Evolutionary conservation across 768 basidiomycete species (phyloP), one percentile per base, ranked within the genome.

Genomic region (Mycena rosella): DNA sequence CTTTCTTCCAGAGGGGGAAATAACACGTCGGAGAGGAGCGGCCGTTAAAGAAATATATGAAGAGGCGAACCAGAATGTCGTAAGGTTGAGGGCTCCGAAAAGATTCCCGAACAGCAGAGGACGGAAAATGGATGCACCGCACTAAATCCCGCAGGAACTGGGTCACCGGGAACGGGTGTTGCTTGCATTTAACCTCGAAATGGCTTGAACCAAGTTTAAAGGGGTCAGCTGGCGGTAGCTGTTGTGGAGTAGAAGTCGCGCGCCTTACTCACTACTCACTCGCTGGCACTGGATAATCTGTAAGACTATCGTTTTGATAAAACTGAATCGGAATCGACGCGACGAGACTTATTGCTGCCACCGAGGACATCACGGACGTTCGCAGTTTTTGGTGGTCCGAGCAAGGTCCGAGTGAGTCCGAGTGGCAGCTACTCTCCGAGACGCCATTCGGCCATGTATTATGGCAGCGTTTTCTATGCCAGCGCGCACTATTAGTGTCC

Each of bases 341-440:
- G n/a, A n/a, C n/a, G n/a, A n/a, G n/a, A n/a, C 32, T 34, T 34
- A 34, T 11, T 34, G 11, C 32, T 34, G 32, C 32, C 32, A 34
- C 32, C 32, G 10, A 57, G 22, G 22, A 27, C 20, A 26, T 55
- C 42, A 55, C 54, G 32, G 22, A 55, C 36, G 2, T 15, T 26
- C 45, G 58, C 34, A 13, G 27, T 60, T 60, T 40, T 15, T 34
- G 10, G 34, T 30, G 59, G n/a, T n/a, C n/a, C 18, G 9, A 11
- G 6, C 32, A 34, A 34, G 32, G 32, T 11, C 32, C 20, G 3
- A 20, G 24, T 60, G 45, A 11, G 32, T 11, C 32, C 20, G 3
- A 20, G 24, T 60, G 45, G 48, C 48, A 40, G 30, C 60, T 49
- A 51, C 51, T 42, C 51, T 61, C 60, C 60, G 60, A 45, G n/a